Evolutionary conservation across 495 filamentous ascomycete species (phyloP), one percentile per base, ranked within the genome.

Genomic region (Neurospora tetraspora): DNA sequence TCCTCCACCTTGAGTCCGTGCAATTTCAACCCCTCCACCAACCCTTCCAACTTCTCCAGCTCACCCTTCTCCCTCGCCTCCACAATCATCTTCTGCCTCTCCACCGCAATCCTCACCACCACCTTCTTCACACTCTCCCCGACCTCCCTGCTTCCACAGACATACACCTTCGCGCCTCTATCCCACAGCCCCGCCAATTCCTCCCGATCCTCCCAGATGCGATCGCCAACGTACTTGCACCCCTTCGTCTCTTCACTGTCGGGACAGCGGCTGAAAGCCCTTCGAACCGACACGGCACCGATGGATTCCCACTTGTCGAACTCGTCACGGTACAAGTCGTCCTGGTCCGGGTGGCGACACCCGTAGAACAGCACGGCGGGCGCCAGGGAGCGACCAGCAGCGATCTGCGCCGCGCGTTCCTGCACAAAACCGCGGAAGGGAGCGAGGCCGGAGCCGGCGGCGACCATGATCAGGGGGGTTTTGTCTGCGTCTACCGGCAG

Each of bases 371-470:
- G 80, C 12, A 92, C 59, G 0, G 90, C 90, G 3, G 82, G 86
- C 0, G 87, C 90, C 0, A 91, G 82, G 31, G 80, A 81, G 18
- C 83, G 81, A 1, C 88, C 88, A 0, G 84, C 85, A 18, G 81
- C 82, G 31, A 89, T 82, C 76, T 85, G 85, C 40, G 83, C 83
- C 0, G 87, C 88, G 11, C 91, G 88, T 73, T 93, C 90, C 78
- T 92, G 87, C 12, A 91, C 73, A 77, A 93, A 93, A 7, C 89
- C 90, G 1, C 89, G 85, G 85, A 93, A 92, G 0, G 91, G 91
- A 0, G 90, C 90, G 11, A 93, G 78, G 0, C 91, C 76, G 68
- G 89, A 38, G 79, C 90, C 70, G 0, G 83, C 81, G 5, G 83
- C 87, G 42, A 91, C 82, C 85, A 90, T 89, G 73, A 93, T 88